Evolutionary conservation across 2,329 filamentous ascomycete genomes (phyloP).

Genomic region (Nannizzia gypsea): DNA sequence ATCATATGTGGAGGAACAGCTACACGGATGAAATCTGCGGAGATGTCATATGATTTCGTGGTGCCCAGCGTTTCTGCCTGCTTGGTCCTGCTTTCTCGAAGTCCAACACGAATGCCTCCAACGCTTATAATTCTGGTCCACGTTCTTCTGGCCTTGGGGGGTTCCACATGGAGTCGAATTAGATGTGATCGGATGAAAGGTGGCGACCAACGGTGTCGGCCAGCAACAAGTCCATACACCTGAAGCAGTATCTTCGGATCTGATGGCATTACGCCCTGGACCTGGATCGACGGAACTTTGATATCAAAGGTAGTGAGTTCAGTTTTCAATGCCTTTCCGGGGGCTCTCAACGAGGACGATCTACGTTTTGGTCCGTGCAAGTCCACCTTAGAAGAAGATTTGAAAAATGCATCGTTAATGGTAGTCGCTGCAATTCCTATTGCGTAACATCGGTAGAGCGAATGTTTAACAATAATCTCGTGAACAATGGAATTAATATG

Average conservation of each 20-base stretch:
- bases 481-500: slow-evolving; percentile 73
- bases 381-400: background rate
- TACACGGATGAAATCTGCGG: slow-evolving; percentile 72
- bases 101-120: slow-evolving; percentile 67
- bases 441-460: slow-evolving; percentile 84
- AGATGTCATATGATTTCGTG: slow-evolving; percentile 73
- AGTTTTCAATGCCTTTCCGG: slow-evolving; percentile 17
- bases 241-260: slow-evolving; percentile 91
- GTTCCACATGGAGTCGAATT: slow-evolving; percentile 74
- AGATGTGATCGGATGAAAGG: slow-evolving; percentile 70
- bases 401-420: slow-evolving; percentile 53
- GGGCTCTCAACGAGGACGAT: background rate
- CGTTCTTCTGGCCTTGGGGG: slow-evolving; percentile 65
- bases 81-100: slow-evolving; percentile 64
- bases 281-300: slow-evolving; percentile 66
- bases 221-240: slow-evolving; percentile 67
- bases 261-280: slow-evolving; percentile 78
- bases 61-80: slow-evolving; percentile 50
- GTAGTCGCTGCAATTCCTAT: slow-evolving; percentile 70
- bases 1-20: slow-evolving; percentile 86
- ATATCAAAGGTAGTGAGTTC: slow-evolving; percentile 76
- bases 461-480: slow-evolving; percentile 75
- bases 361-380: background rate
- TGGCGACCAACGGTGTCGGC: slow-evolving; percentile 74
- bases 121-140: slow-evolving; percentile 83